Evolutionary conservation across 2,329 filamentous ascomycete species (phyloP), one percentile per base, ranked within the genome.

Genomic region (Trichoderma atroviride): DNA sequence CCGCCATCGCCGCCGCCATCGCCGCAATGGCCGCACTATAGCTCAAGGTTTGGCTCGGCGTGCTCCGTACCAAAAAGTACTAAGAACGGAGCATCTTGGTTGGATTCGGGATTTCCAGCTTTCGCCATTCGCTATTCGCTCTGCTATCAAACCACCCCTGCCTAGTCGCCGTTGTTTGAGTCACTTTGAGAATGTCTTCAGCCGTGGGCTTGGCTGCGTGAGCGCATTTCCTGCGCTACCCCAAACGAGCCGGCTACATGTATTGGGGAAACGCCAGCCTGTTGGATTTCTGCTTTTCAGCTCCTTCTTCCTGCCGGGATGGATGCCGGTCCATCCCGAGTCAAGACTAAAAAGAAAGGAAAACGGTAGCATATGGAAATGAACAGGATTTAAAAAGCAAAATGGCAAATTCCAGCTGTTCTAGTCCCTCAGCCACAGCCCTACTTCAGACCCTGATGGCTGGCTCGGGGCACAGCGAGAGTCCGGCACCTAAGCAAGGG

Each of bases 361-460:
- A 19, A 2, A n/a, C 7, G 6, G n/a, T n/a, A n/a, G n/a, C n/a
- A n/a, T n/a, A 43, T n/a, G 40, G 19, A 43, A 43, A 43, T n/a
- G 40, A 43, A 43, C 9, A 19, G 40, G 19, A n/a, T 4, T 43
- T 3, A 50, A 35, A 29, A 59, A 59, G 35, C 35, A 2, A 40
- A 59, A 58, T 47, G 33, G 16, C 61, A 19, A 47, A 33, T 55
- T 43, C 35, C 33, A 56, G 16, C 37, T 6, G 22, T 37, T 58
- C 55, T 35, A 37, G 64, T 31, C 63, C 58, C 52, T 59, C 63
- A 67, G 63, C 63, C 63, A 67, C 55, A 56, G 50, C 33, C 52
- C 27, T 10, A n/a, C 19, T 16, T 3, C 27, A 55, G 14, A 29
- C 53, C 27, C 11, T 35, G 64, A 50, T 56, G 64, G 55, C 55